phyloP scores from a whole-genome alignment of 495 filamentous ascomycete genomes.

The Xylaria scruposa region DNA sequence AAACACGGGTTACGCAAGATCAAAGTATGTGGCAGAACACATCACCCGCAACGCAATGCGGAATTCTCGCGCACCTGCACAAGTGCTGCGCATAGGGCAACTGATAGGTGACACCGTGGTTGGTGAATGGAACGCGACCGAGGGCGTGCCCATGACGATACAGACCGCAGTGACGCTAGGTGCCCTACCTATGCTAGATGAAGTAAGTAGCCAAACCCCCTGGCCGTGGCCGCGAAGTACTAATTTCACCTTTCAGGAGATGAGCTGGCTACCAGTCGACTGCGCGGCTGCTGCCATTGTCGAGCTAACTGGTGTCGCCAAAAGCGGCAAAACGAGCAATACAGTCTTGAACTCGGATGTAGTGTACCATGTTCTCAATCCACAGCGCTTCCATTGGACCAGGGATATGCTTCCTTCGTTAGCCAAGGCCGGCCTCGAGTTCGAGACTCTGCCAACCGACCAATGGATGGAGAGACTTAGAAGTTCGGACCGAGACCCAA shows the following conservation, averaged over 20 bases:
- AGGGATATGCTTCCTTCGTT: conserved; percentile 56
- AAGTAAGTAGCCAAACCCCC: conserved; percentile 34
- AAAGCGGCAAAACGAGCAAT: conserved; percentile 3
- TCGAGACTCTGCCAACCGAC: conserved; percentile 52
- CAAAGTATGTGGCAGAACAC: conserved; percentile 69
- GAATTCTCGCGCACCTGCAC: conserved; percentile 43
- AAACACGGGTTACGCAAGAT: conserved; percentile 65
- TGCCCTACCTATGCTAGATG: conserved; percentile 57
- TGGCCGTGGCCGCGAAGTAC: not conserved
- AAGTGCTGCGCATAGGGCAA: conserved; percentile 64
- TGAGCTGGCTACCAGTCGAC: conserved; percentile 60
- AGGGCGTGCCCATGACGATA: conserved; percentile 70
- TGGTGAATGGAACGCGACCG: conserved; percentile 67
- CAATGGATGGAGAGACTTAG: conserved; percentile 59
- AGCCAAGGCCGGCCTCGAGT: conserved; percentile 47
- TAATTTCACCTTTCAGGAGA: not conserved
- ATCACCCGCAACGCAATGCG: conserved; percentile 49
- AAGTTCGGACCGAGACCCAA: conserved; percentile 49
- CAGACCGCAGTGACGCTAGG: conserved; percentile 54
- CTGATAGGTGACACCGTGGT: conserved; percentile 58
- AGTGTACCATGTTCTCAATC: conserved; percentile 63
- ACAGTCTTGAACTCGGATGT: conserved; percentile 30
- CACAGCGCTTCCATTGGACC: conserved; percentile 58
- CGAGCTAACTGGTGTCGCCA: conserved; percentile 39
- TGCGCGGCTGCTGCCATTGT: conserved; percentile 54